Base-by-base conservation (phyloP, 2,329 filamentous ascomycete species). In the Catunica adiposa region DNA sequence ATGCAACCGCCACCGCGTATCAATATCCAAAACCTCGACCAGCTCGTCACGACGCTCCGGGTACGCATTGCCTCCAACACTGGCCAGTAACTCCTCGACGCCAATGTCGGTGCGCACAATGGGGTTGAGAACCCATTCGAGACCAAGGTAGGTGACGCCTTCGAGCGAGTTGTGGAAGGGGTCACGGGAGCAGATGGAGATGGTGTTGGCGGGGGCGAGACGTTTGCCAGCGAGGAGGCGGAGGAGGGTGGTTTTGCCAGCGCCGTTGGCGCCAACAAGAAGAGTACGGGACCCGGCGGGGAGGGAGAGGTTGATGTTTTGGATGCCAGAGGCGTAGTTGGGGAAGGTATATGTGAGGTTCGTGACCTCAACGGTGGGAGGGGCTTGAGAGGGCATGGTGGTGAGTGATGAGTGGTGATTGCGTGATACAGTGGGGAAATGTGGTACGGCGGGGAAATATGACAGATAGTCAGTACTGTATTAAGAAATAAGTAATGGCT, bases 41-140 rank as follows among this genome's bases (percentile, higher is more conserved):
- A 98, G 76, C 73, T 96, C 86, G 66, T 97, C 89, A 25, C 89
- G 78, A 0, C 92, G 83, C 17, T 77, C 82, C 0, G 85, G 79
- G 68, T 86, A 98, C 62, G 80, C 78, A 67, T 94, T 79, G 11
- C 92, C 92, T 59, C 92, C 92, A 0, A 98, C 86, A 1, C 82
- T 88, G 51, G 80, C 73, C 25, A 98, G 80, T 4, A 98, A 79
- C 61, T 94, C 89, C 2, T 77, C 78, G 2, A 98, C 90, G 58
- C 87, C 88, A 62, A 98, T 95, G 69, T 98, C 92, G 29, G 84
- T 94, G 53, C 90, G 85, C 51, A 97, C 92, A 63, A 97, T 94
- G 51, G 86, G 87, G 73, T 97, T 97, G 8, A 98, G 78, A 2
- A 97, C 92, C 92, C 92, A 98, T 74, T 98, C 92, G 0, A 96